Evolutionary conservation across 257 asterid genomes (phyloP), one percentile per base, ranked within the genome.

Genomic region (Hygrophila difformis): DNA sequence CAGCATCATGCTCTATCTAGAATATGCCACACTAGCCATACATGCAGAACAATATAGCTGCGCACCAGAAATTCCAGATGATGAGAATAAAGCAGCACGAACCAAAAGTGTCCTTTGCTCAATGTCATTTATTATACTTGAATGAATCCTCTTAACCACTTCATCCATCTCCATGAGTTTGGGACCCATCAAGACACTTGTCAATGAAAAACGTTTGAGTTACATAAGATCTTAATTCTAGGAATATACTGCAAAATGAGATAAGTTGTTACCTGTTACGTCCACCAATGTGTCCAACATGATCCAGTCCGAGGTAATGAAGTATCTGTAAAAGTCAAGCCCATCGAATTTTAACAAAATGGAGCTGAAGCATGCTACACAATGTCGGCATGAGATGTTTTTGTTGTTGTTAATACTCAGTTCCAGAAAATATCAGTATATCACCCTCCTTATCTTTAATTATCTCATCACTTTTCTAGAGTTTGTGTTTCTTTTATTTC

Each of bases 261-360:
- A 55, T 51, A 51, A 20, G 12, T 2, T 19, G 28, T 35, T 60
- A 80, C 95, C 92, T 84, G 52, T 66, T 73, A 64, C 95, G 93
- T 40, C 97, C 97, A 12, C 93, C 97, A 58, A 64, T 79, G 51
- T 87, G 97, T 48, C 97, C 97, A 68, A 81, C 92, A 50, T 87
- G 97, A 65, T 87, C 97, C 81, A 87, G 51, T 55, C 97, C 97
- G 68, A 87, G 97, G 74, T 81, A 87, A 67, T 87, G 97, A 57
- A 87, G 95, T 73, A 81, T 84, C 97, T 87, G 84, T 34, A 67
- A 71, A 24, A 21, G 38, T 52, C n/a, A 65, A 53, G n/a, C 64
- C 40, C 19, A 28, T 29, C 52, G 31, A 67, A 52, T 52, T 40
- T 57, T 38, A 64, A 57, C 22, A 39, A 14, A 21, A 37, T 13